Conservation (phyloP, 306 rosid genomes). For the Cicer chorassanicum region DNA sequence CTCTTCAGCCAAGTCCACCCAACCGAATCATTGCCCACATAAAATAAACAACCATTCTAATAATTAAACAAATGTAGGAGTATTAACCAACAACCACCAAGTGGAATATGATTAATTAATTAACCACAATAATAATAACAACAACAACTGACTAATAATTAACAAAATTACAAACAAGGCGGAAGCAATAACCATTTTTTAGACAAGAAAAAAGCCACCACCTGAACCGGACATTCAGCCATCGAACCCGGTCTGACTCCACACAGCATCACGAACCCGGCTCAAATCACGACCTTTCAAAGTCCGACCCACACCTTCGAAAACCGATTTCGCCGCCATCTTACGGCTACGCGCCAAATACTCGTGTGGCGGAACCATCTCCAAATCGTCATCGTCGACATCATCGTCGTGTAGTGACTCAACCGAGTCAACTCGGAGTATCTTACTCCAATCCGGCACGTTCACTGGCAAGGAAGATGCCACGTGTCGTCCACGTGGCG, state of each 20-base stretch:
- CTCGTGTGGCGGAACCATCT: slow-evolving; percentile 93
- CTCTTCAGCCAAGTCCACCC: slow-evolving; percentile 49
- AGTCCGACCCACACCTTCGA: slow-evolving; percentile 95
- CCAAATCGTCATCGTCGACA: slow-evolving; percentile 60
- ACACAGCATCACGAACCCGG: slow-evolving; percentile 91
- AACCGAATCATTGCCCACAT: slow-evolving; percentile 61
- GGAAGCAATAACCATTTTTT: background rate
- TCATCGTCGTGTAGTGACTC: slow-evolving; percentile 66
- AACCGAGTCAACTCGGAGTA: slow-evolving; percentile 79
- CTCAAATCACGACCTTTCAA: slow-evolving; percentile 94
- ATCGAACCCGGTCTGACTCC: slow-evolving; percentile 97
- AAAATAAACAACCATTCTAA: slow-evolving; percentile 14
- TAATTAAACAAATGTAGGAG: slow-evolving; percentile 9
- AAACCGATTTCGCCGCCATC: slow-evolving; percentile 75
- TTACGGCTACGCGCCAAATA: slow-evolving; percentile 81
- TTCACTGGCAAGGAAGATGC: slow-evolving; percentile 86
- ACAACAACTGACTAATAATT: background rate
- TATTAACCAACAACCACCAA: slow-evolving; percentile 21
- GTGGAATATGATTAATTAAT: slow-evolving; percentile 23
- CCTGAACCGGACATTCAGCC: slow-evolving; percentile 49
- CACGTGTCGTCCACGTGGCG: slow-evolving; percentile 57
- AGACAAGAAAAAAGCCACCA: background rate
- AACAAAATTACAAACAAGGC: slow-evolving; percentile 27
- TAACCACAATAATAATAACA: background rate
- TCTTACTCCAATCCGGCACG: slow-evolving; percentile 99